phyloP scores from a whole-genome alignment of 371 early-diverging fungal genomes.

The Rhizopus sp. region DNA sequence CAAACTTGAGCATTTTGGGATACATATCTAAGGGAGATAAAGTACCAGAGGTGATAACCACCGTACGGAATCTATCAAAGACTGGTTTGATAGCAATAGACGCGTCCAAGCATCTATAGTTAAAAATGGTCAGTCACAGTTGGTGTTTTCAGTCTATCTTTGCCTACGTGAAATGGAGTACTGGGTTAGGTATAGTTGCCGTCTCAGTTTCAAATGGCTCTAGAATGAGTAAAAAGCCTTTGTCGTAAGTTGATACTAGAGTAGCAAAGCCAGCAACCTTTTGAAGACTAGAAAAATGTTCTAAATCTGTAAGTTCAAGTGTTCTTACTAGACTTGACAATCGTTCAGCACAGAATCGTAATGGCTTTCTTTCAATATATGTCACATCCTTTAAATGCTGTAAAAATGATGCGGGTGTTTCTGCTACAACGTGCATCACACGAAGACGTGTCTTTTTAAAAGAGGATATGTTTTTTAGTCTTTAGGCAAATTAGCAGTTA shows the following conservation, averaged over 20 bases:
- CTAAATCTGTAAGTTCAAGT: constrained; percentile 89
- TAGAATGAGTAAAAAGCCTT: constrained; percentile 95
- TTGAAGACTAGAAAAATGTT: constrained; percentile 83
- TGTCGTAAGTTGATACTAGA: constrained; percentile 93
- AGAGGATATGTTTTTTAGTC: constrained; percentile 2
- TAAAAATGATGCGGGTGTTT: constrained; percentile 92
- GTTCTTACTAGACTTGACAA: constrained; percentile 89
- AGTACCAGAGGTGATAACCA: constrained; percentile 99
- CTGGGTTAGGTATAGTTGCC: constrained; percentile 93
- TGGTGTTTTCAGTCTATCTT: background rate
- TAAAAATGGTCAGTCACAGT: background rate
- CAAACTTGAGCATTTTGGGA: constrained; percentile 96
- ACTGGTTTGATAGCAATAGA: constrained; percentile 97
- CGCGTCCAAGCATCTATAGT: constrained; percentile 92
- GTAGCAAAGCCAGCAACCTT: constrained; percentile 96
- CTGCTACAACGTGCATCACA: constrained; percentile 97
- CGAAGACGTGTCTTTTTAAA: constrained; percentile 85
- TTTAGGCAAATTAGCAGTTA: background rate
- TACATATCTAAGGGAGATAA: constrained; percentile 99
- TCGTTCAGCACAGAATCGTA: constrained; percentile 94
- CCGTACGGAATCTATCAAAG: constrained; percentile 94
- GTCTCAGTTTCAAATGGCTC: constrained; percentile 98
- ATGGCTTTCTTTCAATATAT: constrained; percentile 91
- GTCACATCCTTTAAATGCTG: constrained; percentile 93
- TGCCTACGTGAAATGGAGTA: constrained; percentile 82